These are phyloP conservation scores for Wickerhamiella kurtzmanii DNA, from an alignment of 805 yeast species.

Conservation along the genomic window DNA sequence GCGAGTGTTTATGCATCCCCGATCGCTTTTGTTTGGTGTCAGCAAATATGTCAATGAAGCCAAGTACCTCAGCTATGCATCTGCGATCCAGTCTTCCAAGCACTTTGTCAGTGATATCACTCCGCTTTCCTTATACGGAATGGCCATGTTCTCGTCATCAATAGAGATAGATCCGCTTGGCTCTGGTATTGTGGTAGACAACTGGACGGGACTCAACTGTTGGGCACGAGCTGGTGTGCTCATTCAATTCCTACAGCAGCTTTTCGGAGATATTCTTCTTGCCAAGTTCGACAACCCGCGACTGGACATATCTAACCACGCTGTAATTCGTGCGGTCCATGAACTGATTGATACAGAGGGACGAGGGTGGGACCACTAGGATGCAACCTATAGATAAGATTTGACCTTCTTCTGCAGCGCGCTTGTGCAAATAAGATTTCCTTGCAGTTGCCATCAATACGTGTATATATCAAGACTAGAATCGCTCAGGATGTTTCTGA, in stretches of 20 bases:
- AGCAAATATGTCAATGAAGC: constrained; percentile 27
- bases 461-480: not conserved
- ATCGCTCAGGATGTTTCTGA: not conserved
- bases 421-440: not conserved
- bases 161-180: constrained; percentile 47
- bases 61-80: constrained; percentile 52
- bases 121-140: constrained; percentile 59
- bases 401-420: not conserved
- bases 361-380: constrained; percentile 1
- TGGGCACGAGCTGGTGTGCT: constrained; percentile 93
- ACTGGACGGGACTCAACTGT: constrained; percentile 81
- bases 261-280: constrained; percentile 57
- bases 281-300: constrained; percentile 42
- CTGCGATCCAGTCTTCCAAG: constrained; percentile 43
- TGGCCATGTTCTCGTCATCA: constrained; percentile 69
- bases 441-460: too few relatives aligned
- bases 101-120: constrained; percentile 63
- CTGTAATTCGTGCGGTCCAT: constrained; percentile 22
- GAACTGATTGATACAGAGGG: constrained; percentile 25
- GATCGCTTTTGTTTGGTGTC: constrained; percentile 55
- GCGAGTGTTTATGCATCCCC: constrained; percentile 76
- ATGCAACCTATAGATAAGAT: not conserved
- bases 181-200: constrained; percentile 62
- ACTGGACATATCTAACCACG: constrained; percentile 20
- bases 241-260: constrained; percentile 49